Base-by-base conservation (phyloP, 192 early-diverging fungal species). In the Entrophospora sp. region DNA sequence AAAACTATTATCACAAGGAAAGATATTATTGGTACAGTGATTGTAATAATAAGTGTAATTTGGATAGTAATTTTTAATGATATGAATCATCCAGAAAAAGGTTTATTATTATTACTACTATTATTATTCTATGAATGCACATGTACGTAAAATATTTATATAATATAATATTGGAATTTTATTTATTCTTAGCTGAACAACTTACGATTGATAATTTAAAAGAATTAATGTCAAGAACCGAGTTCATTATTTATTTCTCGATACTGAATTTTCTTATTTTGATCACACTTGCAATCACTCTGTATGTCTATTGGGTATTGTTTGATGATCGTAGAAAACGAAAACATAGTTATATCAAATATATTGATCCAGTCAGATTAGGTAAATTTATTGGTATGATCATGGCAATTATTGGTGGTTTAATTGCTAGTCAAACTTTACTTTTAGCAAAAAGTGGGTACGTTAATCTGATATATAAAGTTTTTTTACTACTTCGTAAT, bases 51-150 rank as follows among this genome's bases (percentile, higher is more conserved):
- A 20, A 75, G 75, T 20, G 82, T 84, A 9, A 66, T 81, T 42
- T 84, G 82, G 82, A 75, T 81, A 56, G 82, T 84, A 5, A 71
- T 77, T 13, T 84, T 81, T 72, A 80, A 78, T 25, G 80, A 77
- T 42, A 77, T 80, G 71, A 77, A 74, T 53, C 73, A 73, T 12
- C 71, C 63, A 6, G 73, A 78, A 13, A 76, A 67, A 37, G 69
- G 81, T 78, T 70, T 35, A 34, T 57, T 20, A 22, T 32, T 18
- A 32, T 53, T 8, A 5, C 0, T 46, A n/a, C n/a, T n/a, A 25
- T 6, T 20, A 2, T 46, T 5, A 7, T n/a, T 46, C 6, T 46
- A 5, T 45, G 43, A 16, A 45, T 45, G 20, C n/a, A 10, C 9
- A 16, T 45, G 5, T 45, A 18, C 5, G 18, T 46, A 22, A 46